Conservation (phyloP, 2,329 filamentous ascomycete species). For the Chaetomiaceae sp. region DNA sequence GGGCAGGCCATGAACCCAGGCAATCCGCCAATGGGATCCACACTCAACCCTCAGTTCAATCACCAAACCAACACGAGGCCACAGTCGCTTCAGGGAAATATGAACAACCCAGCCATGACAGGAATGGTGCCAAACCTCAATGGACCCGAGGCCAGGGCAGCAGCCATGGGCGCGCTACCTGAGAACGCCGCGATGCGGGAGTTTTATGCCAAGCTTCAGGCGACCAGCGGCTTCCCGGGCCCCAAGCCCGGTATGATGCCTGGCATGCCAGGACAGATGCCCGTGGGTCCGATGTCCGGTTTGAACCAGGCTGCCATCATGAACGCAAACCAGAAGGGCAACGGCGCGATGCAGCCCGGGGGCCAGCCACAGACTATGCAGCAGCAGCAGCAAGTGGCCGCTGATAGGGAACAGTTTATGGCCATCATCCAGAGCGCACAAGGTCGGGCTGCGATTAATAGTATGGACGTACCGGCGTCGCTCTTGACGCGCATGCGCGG, state of each 20-base stretch:
- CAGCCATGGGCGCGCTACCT: conserved; percentile 39
- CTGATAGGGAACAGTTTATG: conserved; percentile 9
- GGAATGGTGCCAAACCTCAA: conserved; percentile 42
- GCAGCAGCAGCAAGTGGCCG: conserved; percentile 19
- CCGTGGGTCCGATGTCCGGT: conserved; percentile 15
- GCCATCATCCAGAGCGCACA: conserved; percentile 27
- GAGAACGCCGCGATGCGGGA: conserved; percentile 47
- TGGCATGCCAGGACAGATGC: conserved; percentile 24
- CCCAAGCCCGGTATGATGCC: conserved; percentile 28
- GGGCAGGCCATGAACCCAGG: conserved; percentile 42
- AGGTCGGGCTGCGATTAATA: conserved; percentile 40
- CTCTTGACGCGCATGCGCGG: conserved; percentile 31
- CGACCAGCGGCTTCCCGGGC: conserved; percentile 27
- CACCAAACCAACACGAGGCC: conserved; percentile 43
- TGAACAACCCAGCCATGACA: conserved; percentile 37
- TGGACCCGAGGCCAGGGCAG: conserved; percentile 42
- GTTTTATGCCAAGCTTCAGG: conserved; percentile 45
- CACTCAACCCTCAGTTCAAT: conserved; percentile 50
- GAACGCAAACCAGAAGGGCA: conserved; percentile 18
- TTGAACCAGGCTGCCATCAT: conserved; percentile 22
- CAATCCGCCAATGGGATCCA: conserved; percentile 45
- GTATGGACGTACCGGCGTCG: conserved; percentile 41
- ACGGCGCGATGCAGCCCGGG: conserved; percentile 13
- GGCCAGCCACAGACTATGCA: conserved; percentile 22
- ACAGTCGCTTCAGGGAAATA: conserved; percentile 32